Base-by-base conservation (phyloP, 495 filamentous ascomycete genomes). In the Penicillium malachiteum region DNA sequence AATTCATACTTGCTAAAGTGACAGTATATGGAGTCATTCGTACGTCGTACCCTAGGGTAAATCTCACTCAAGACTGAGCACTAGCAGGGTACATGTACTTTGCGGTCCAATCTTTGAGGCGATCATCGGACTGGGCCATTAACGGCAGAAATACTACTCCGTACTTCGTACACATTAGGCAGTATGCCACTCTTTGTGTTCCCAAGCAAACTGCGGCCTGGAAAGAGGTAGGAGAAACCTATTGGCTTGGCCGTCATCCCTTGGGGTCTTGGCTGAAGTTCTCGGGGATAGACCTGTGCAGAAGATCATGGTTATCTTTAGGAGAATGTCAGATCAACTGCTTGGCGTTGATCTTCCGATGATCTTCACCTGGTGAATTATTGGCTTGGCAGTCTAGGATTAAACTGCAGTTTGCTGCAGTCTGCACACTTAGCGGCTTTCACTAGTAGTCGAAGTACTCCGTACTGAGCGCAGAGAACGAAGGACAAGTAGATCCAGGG, bases 171-270 rank as follows among this genome's bases (percentile, higher is more conserved):
- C 21, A 26, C 21, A 26, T 26, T 26, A 26, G 21, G 21, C 21
- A 26, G 21, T 26, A 26, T 26, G 21, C 21, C 37, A 12, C 37
- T 39, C 39, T 6, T 21, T 44, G 10, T 26, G 18, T 49, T 16
- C 13, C 48, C 45, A 30, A 46, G 16, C 21, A 16, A 50, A 16
- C 18, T 26, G 17, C 17, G 48, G 17, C 5, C 33, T 17, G 18
- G 9, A 50, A 50, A 39, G 21, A 50, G 39, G 48, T 26, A 39
- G 48, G 14, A 14, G 37, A 39, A 26, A 46, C 26, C 4, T 6
- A 53, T 48, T 58, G n/a, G 51, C 53, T 56, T 56, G 49, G 53
- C 58, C 14, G 31, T 55, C 35, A 59, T 38, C 58, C 57, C 57
- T 52, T 60, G 38, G 42, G 13, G 44, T 56, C 58, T 60, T 60